Evolutionary conservation across 768 basidiomycete genomes (phyloP), one percentile per base, ranked within the genome.

Genomic region (Podaxis mareebaensis): DNA sequence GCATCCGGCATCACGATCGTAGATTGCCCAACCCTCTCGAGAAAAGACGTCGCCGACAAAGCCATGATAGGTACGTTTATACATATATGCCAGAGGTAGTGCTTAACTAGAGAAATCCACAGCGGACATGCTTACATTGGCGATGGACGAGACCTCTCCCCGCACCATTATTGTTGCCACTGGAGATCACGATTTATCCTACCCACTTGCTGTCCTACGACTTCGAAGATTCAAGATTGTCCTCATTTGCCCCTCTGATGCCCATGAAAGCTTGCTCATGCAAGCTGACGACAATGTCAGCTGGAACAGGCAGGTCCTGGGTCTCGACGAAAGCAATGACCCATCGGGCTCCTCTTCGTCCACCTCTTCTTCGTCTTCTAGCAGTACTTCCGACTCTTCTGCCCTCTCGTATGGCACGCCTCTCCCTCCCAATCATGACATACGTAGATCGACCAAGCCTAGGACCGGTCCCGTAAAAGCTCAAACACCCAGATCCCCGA

Each of bases 171-270:
- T 90, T 40, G 74, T 92, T 36, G 86, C 91, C 66, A 82, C 88
- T 0, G 85, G 84, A 12, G 88, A 91, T 71, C 79, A 85, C 42
- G 88, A 90, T 69, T 83, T 89, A 65, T 82, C 83, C 2, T 90
- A 88, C 68, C 83, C 84, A 17, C 71, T 88, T 46, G 84, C 88
- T 2, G 76, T 77, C 39, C 75, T 90, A 39, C 81, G 84, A 28
- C 77, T 84, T 61, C 79, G 86, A 63, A 74, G 75, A 48, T 86
- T 85, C 69, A 73, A 76, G 26, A 80, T 89, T 28, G 74, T 88
- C 54, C 67, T 89, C 22, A 73, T 89, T 44, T 78, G 78, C 17
- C 78, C 76, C 26, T 73, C 75, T 12, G 72, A 72, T 6, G 69
- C 76, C 1, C 79, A 84, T 46, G 68, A 72, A n/a, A 83, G 79